Evolutionary conservation across 371 early-diverging fungal species (phyloP).

Genomic region (Zychaea mexicana): DNA sequence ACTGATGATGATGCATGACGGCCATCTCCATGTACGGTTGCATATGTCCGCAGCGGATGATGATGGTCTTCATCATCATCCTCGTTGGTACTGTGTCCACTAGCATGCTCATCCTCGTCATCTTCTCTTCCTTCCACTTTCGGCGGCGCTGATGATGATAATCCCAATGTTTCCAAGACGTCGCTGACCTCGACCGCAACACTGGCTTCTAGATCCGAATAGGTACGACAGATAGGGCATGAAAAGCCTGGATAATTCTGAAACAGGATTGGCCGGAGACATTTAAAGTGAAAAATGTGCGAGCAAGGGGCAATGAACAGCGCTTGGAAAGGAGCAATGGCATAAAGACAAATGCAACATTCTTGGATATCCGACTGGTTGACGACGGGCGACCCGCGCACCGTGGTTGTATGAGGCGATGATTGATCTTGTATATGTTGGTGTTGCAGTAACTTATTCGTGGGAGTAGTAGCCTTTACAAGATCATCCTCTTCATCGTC

Average conservation of each 20-base stretch:
- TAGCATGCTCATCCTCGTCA: background rate
- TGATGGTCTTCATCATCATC: background rate
- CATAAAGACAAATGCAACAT: conserved; percentile 96
- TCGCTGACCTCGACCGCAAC: conserved; percentile 75
- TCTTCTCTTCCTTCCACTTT: background rate
- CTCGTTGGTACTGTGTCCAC: no score
- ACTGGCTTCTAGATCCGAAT: conserved; percentile 87
- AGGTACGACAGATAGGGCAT: conserved; percentile 94
- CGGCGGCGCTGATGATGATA: background rate
- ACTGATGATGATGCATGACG: background rate
- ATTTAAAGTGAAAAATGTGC: conserved; percentile 97
- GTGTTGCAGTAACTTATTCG: no score
- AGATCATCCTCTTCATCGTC: background rate
- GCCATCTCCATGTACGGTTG: background rate
- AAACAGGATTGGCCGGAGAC: conserved; percentile 75
- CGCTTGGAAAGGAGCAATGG: conserved; percentile 93
- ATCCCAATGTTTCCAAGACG: conserved; percentile 38
- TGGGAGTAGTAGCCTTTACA: background rate
- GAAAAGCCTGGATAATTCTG: conserved; percentile 79
- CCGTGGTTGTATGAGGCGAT: background rate
- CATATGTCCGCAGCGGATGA: conserved; percentile 1
- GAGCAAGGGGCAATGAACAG: conserved; percentile 96
- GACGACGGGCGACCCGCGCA: background rate
- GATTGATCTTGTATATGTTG: no score
- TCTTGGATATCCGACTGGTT: conserved; percentile 58